Percentiles rank a stretch among this genome's conserved stretches.
Evolutionary conservation across 345 rosid species (phyloP).

Genomic region (Rhodamnia rubescens): DNA sequence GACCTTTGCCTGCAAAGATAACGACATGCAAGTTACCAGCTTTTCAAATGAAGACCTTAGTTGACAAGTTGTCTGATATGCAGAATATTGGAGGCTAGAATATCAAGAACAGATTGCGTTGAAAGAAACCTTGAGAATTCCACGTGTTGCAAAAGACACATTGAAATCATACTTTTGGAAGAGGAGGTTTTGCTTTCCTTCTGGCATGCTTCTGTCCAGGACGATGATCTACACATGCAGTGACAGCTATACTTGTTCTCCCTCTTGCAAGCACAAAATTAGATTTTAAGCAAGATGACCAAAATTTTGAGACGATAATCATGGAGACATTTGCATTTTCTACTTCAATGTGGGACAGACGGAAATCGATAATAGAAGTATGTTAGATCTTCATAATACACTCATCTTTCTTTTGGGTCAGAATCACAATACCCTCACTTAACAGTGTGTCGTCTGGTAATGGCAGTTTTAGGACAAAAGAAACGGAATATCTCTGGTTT

Average conservation of each 20-base stretch:
- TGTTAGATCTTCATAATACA: neutral
- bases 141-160: neutral
- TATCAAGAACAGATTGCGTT: neutral
- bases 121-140: neutral
- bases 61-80: neutral
- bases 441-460: neutral
- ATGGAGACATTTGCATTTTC: neutral
- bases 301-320: neutral
- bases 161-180: slow-evolving; percentile 42
- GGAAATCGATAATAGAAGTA: neutral
- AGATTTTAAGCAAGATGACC: neutral
- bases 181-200: slow-evolving; percentile 54
- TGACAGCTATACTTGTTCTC: slow-evolving; percentile 76
- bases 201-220: slow-evolving; percentile 41
- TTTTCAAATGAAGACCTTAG: neutral
- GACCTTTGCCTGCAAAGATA: slow-evolving; percentile 36
- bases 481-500: neutral
- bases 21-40: neutral
- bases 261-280: slow-evolving; percentile 43
- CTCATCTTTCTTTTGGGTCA: neutral
- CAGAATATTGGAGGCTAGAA: neutral
- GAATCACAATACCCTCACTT: neutral
- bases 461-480: neutral
- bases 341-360: neutral
- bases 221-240: slow-evolving; percentile 31